Conservation (phyloP, 306 rosid genomes). For the Corylus americana region DNA sequence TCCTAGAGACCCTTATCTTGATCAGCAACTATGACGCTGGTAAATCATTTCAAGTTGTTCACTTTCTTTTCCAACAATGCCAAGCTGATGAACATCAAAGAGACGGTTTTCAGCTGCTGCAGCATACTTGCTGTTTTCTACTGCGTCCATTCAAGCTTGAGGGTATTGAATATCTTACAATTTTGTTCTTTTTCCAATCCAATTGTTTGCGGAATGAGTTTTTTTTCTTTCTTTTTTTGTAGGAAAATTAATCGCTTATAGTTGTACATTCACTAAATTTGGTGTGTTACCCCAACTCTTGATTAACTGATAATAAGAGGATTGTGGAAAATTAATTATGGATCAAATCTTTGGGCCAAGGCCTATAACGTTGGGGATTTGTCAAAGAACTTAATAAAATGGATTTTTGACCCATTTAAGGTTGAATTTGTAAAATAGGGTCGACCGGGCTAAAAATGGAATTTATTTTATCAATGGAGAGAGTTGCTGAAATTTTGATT, state of each 20-base stretch:
- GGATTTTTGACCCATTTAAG: too few species aligned
- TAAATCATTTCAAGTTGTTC: conserved; percentile 5
- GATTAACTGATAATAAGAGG: too few species aligned
- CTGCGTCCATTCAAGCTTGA: conserved; percentile 6
- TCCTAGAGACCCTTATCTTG: conserved; percentile 66
- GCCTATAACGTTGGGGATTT: too few species aligned
- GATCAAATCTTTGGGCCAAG: too few species aligned
- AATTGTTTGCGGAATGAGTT: conserved; percentile 14
- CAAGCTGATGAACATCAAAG: conserved; percentile 10
- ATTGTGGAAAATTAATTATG: too few species aligned
- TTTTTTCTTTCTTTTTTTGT: neutral
- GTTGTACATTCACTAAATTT: conserved; percentile 10
- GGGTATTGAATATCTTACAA: conserved; percentile 1
- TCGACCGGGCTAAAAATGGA: too few species aligned
- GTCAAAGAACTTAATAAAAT: too few species aligned
- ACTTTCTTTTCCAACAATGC: conserved; percentile 7
- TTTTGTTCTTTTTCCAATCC: conserved; percentile 15
- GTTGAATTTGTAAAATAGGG: too few species aligned
- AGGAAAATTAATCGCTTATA: neutral
- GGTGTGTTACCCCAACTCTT: neutral
- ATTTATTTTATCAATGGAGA: too few species aligned
- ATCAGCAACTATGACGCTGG: conserved; percentile 69
- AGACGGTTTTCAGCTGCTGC: conserved; percentile 10
- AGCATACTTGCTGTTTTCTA: conserved; percentile 9
- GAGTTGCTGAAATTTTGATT: too few species aligned